phyloP scores from a whole-genome alignment of 2,329 filamentous ascomycete genomes.

The Macrophomina pseudophaseolina region DNA sequence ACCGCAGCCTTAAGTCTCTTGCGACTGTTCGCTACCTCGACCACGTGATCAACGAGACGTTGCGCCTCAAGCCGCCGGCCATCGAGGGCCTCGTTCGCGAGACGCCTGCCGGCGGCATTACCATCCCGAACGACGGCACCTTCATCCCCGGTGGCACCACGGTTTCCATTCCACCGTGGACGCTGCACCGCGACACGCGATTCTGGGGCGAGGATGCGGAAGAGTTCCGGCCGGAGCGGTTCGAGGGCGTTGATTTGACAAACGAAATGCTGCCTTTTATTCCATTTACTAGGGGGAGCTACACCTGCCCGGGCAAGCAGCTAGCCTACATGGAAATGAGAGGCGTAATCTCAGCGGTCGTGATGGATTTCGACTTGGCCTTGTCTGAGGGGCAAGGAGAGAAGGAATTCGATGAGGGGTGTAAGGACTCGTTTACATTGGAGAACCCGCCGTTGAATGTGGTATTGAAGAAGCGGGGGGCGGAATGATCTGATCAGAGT shows the following conservation, averaged over 20 bases:
- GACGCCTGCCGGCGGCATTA: conserved; percentile 46
- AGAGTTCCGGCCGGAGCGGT: conserved; percentile 20
- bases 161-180: conserved; percentile 32
- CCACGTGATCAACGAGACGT: conserved; percentile 49
- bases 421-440: conserved; percentile 29
- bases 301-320: conserved; percentile 31
- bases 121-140: conserved; percentile 44
- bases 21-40: conserved; percentile 42
- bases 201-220: conserved; percentile 35
- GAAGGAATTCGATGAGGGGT: conserved; percentile 28
- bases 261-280: conserved; percentile 5
- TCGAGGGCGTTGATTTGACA: background rate
- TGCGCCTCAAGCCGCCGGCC: conserved; percentile 49
- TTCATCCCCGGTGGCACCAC: conserved; percentile 40
- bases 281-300: conserved; percentile 4
- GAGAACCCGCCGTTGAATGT: conserved; percentile 37
- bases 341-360: conserved; percentile 31
- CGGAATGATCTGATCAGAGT: no score
- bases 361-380: conserved; percentile 31
- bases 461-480: conserved; percentile 30
- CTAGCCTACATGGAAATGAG: conserved; percentile 32
- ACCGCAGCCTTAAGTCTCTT: conserved; percentile 29
- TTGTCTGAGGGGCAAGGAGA: conserved; percentile 33
- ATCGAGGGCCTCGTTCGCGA: conserved; percentile 40
- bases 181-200: conserved; percentile 29